A percentile compares a stretch with the other conserved stretches of the same genome.
phyloP scores from a whole-genome alignment of 148 eudicot species.

The Polygonum maritimum region DNA sequence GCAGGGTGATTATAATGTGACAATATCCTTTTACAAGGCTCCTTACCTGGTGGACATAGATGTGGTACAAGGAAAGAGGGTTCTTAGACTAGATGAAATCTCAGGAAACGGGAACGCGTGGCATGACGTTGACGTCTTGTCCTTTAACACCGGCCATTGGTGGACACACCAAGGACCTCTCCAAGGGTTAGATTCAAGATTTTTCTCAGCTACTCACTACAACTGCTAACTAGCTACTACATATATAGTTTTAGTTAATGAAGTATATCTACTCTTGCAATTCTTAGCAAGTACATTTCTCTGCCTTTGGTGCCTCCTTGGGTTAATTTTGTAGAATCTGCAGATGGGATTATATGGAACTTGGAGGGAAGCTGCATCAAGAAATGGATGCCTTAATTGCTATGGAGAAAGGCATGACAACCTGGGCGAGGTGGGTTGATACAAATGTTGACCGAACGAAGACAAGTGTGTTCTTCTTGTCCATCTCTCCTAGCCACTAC shows the following conservation, averaged over 20 bases:
- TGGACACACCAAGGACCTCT: slow-evolving; percentile 83
- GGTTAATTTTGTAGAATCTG: slow-evolving; percentile 10
- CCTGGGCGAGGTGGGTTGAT: slow-evolving; percentile 92
- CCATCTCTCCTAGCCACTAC: slow-evolving; percentile 56
- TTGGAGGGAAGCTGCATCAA: slow-evolving; percentile 46
- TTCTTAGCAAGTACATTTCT: background rate
- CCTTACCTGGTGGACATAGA: slow-evolving; percentile 89
- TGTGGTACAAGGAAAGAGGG: slow-evolving; percentile 50
- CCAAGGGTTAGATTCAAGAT: slow-evolving; percentile 53
- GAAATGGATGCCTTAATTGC: slow-evolving; percentile 80
- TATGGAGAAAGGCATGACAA: slow-evolving; percentile 55
- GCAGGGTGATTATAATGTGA: slow-evolving; percentile 63
- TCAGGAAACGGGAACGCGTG: slow-evolving; percentile 65
- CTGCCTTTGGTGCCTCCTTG: background rate
- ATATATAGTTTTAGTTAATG: too few relatives aligned
- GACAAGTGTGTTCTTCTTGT: slow-evolving; percentile 66
- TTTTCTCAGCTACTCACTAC: too few relatives aligned
- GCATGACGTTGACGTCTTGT: slow-evolving; percentile 65
- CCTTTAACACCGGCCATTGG: slow-evolving; percentile 95
- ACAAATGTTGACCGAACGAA: slow-evolving; percentile 36
- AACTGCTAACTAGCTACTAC: too few relatives aligned
- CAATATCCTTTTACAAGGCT: slow-evolving; percentile 60
- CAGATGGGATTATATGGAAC: slow-evolving; percentile 94
- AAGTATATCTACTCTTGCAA: background rate
- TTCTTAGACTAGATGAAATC: slow-evolving; percentile 68